A percentile compares a stretch with the other conserved stretches of the same genome.
phyloP scores from a whole-genome alignment of 768 basidiomycete species.

The Serendipita sp. region DNA sequence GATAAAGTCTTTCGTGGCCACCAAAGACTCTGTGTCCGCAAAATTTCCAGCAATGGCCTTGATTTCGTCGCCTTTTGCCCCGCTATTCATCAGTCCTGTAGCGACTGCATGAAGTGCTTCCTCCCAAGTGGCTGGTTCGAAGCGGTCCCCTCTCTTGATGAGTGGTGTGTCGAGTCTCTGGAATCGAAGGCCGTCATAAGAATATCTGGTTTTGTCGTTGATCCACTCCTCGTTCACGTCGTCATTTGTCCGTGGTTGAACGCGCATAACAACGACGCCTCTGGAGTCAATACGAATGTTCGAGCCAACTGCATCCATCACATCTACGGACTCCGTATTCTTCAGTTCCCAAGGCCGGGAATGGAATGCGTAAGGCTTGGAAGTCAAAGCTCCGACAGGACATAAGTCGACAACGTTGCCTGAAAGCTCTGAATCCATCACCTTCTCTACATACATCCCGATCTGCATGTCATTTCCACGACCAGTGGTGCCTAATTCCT shows the following conservation, averaged over 20 bases:
- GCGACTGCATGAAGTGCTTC: slow-evolving; percentile 65
- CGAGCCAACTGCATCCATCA: slow-evolving; percentile 86
- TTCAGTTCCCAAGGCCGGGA: slow-evolving; percentile 98
- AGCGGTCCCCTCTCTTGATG: slow-evolving; percentile 80
- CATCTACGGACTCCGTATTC: slow-evolving; percentile 92
- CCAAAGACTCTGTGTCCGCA: slow-evolving; percentile 86
- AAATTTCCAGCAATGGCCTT: slow-evolving; percentile 86
- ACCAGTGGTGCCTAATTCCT: slow-evolving; percentile 92
- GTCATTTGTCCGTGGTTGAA: slow-evolving; percentile 92
- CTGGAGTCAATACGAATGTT: slow-evolving; percentile 95
- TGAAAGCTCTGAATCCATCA: slow-evolving; percentile 91
- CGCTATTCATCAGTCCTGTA: slow-evolving; percentile 60
- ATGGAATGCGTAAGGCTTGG: slow-evolving; percentile 96
- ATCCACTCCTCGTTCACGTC: slow-evolving; percentile 99
- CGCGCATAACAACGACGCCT: slow-evolving; percentile 90
- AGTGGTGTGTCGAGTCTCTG: slow-evolving; percentile 89
- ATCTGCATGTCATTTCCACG: slow-evolving; percentile 98
- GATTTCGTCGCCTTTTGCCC: slow-evolving; percentile 82
- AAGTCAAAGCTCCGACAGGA: slow-evolving; percentile 94
- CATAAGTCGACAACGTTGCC: slow-evolving; percentile 96
- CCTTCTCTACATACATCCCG: slow-evolving; percentile 95
- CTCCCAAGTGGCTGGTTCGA: slow-evolving; percentile 82
- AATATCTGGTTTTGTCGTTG: slow-evolving; percentile 94
- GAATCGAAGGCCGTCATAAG: slow-evolving; percentile 88
- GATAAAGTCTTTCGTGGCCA: slow-evolving; percentile 82